Base-by-base conservation (phyloP, 495 filamentous ascomycete species). In the Parmelia sp. region DNA sequence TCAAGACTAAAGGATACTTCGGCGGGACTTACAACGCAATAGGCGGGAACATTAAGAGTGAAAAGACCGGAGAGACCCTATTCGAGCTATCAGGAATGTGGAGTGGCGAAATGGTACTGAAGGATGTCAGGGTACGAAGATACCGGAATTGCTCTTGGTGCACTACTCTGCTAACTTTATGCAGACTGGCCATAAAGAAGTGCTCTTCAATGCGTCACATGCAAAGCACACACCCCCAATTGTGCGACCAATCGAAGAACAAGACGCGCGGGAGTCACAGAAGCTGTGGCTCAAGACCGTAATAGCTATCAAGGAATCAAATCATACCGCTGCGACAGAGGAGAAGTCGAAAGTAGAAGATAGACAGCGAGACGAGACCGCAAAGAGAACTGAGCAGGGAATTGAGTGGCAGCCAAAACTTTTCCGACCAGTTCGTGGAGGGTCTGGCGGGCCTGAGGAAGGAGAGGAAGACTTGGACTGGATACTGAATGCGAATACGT, bases 1-100 rank as follows among this genome's bases (percentile, higher is more conserved):
- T 99, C 79, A 99, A 97, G 75, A 93, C 90, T 37, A 99, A 99
- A 75, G 95, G 95, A 8, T 99, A 95, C 79, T 93, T 97, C 70
- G 88, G 91, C 61, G 94, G 94, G 2, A 93, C 90, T 2, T 97
- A 99, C 74, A 96, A 99, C 72, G 91, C 91, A 36, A 94, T 99
- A 72, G 91, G 92, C 15, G 94, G 94, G 35, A 87, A 81, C 17
- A 96, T 99, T 79, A 96, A 88, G 74, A 90, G 95, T 70, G 91
- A 91, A 51, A 84, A 87, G 71, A 95, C 89, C 1, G 90, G 90
- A 44, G 90, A 96, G 70, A 76, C 85, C 12, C 81, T 96, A 33
- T 99, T 87, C 70, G 94, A 99, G 75, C 77, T 99, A 17, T 92
- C 90, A 3, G 94, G 94, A 27, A 76, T 92, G 57, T 99, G 94